Evolutionary conservation across 2,329 filamentous ascomycete species (phyloP), one percentile per base, ranked within the genome.

Genomic region (Botrytis squamosa): DNA sequence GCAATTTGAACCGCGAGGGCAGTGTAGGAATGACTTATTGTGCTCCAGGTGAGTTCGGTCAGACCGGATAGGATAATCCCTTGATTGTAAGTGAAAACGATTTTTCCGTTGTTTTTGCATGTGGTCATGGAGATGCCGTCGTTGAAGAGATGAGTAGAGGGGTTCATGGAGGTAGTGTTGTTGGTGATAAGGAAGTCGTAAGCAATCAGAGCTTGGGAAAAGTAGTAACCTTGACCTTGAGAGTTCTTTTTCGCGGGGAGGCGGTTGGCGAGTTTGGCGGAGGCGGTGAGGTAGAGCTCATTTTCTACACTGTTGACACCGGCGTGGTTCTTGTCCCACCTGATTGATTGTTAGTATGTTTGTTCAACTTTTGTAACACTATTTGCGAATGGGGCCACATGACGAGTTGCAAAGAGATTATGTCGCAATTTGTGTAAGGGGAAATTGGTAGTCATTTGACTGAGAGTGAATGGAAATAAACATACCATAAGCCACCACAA

Each of bases 11-110:
- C 80, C 5, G 89, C 88, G 70, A 85, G 85, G n/a, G 82, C 76
- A 20, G 86, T 82, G 78, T 69, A 87, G 78, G 38, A 69, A 3
- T 55, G 14, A 42, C 80, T 75, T 10, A 75, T 88, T 83, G 80
- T 87, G 85, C 74, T 86, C 87, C 65, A 90, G 82, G 69, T 86
- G 82, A 65, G 87, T 85, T 90, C 88, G 3, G 86, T 85, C 0
- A 91, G 84, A 0, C 85, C 89, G 20, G 87, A 84, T 10, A 91
- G 84, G 36, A 91, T 84, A 1, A 91, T 87, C 14, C 89, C 89
- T 80, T 91, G 89, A 77, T 89, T 89, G 80, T 90, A 90, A 0
- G 85, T 84, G 83, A 84, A 89, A 18, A 83, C 80, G 8, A 80
- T 80, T 10, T 78, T 79, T 36, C 80, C 81, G 57, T 84, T 83